Evolutionary conservation across 2,329 filamentous ascomycete genomes (phyloP).

Genomic region (Pseudogymnoascus sp.): DNA sequence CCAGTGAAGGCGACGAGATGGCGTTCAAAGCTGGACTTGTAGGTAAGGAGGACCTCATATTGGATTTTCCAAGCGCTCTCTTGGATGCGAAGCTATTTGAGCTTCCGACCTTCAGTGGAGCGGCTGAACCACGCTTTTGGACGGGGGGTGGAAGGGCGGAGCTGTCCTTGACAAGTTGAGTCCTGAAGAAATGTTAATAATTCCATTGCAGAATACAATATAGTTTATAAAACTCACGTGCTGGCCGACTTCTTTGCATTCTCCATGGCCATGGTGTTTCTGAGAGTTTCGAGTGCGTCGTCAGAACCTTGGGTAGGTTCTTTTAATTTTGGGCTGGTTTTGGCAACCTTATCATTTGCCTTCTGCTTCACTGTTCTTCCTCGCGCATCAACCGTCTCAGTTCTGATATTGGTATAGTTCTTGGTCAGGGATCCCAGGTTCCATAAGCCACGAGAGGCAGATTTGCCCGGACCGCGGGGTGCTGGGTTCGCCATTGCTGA

Average conservation of each 20-base stretch:
- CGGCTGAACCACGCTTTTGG: constrained; percentile 19
- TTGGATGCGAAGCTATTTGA: constrained; percentile 12
- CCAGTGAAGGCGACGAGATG: constrained; percentile 47
- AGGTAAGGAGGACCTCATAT: constrained; percentile 37
- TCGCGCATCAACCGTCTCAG: background rate
- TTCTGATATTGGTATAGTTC: background rate
- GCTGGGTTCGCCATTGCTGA: constrained; percentile 17
- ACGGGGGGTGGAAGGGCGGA: constrained; percentile 18
- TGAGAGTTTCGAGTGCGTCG: constrained; percentile 45
- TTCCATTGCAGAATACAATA: constrained; percentile 11
- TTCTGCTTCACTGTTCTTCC: background rate
- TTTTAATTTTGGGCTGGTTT: constrained; percentile 23
- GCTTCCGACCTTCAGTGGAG: background rate
- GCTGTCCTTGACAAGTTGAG: constrained; percentile 33
- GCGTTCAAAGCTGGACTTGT: constrained; percentile 51
- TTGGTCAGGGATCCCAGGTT: constrained; percentile 14
- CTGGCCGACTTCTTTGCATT: constrained; percentile 41
- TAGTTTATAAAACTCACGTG: constrained; percentile 33
- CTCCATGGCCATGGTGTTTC: constrained; percentile 38
- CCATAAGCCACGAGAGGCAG: constrained; percentile 12
- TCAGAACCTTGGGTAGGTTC: constrained; percentile 38
- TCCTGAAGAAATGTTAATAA: constrained; percentile 28
- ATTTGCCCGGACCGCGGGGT: constrained; percentile 26
- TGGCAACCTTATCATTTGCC: background rate
- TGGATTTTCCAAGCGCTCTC: constrained; percentile 18